Evolutionary conservation across 495 filamentous ascomycete species (phyloP).

Genomic region (Clavariopsis aquatica): DNA sequence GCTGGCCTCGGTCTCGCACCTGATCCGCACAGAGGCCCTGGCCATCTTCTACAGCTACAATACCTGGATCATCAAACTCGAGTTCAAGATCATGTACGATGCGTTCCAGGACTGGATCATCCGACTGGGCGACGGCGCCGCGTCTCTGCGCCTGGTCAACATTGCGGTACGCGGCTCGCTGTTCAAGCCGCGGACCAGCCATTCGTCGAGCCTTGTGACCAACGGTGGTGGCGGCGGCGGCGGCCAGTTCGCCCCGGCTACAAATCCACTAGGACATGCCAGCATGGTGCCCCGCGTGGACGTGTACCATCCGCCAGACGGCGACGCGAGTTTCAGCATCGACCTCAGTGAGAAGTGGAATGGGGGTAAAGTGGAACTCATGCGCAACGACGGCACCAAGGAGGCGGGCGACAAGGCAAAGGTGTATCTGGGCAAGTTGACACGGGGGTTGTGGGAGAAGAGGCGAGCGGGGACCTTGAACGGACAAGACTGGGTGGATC

Average conservation of each 20-base stretch:
- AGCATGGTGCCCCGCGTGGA: constrained; percentile 5
- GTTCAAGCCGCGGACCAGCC: constrained; percentile 28
- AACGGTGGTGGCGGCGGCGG: too few relatives aligned
- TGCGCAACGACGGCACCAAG: constrained; percentile 28
- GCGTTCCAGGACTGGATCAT: constrained; percentile 37
- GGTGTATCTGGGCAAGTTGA: constrained; percentile 12
- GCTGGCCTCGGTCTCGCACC: constrained; percentile 32
- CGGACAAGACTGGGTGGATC: constrained; percentile 32
- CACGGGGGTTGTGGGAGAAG: constrained; percentile 32
- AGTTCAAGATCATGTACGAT: constrained; percentile 38
- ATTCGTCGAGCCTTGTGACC: background rate
- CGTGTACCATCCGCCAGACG: constrained; percentile 29
- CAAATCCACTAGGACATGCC: background rate
- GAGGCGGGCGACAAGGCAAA: constrained; percentile 26
- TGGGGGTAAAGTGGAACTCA: constrained; percentile 29
- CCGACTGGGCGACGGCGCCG: constrained; percentile 17
- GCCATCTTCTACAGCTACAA: constrained; percentile 40
- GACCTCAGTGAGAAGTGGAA: constrained; percentile 35
- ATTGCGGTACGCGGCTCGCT: constrained; percentile 25
- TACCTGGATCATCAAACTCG: constrained; percentile 39
- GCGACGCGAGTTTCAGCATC: constrained; percentile 36
- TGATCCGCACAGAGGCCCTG: constrained; percentile 36
- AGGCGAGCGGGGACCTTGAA: constrained; percentile 26
- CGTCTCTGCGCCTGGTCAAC: constrained; percentile 19
- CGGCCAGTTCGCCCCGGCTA: too few relatives aligned